Percentiles rank a stretch among this genome's conserved stretches.
phyloP scores from a whole-genome alignment of 2,329 filamentous ascomycete species.

The Bipolaris oryzae region DNA sequence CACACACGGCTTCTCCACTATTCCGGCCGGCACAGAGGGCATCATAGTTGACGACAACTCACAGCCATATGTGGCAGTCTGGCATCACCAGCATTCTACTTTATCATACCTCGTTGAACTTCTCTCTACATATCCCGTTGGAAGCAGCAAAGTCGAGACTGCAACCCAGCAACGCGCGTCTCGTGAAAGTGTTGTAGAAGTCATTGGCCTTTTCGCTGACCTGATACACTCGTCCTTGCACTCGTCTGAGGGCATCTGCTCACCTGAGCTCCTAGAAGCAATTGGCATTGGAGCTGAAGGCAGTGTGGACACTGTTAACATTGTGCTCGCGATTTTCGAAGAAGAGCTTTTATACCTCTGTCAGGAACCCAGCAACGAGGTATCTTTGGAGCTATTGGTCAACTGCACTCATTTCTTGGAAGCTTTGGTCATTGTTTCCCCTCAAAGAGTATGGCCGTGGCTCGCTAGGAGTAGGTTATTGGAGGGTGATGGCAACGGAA shows the following conservation, averaged over 20 bases:
- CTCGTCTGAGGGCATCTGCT: constrained; percentile 34
- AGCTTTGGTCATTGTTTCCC: constrained; percentile 72
- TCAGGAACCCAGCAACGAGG: constrained; percentile 63
- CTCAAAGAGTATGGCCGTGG: constrained; percentile 88
- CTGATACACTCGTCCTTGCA: constrained; percentile 60
- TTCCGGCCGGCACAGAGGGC: constrained; percentile 70
- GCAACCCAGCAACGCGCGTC: constrained; percentile 56
- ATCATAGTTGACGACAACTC: constrained; percentile 74
- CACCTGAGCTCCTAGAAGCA: constrained; percentile 37
- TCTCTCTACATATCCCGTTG: constrained; percentile 69
- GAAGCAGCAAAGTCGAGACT: constrained; percentile 58
- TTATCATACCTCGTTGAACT: constrained; percentile 79
- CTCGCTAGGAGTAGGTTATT: constrained; percentile 81
- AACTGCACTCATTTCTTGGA: constrained; percentile 82
- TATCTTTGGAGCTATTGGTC: constrained; percentile 69
- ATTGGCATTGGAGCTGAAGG: constrained; percentile 52
- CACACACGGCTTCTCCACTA: constrained; percentile 58
- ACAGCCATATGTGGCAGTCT: constrained; percentile 75
- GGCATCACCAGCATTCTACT: constrained; percentile 77
- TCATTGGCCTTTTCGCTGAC: constrained; percentile 74
- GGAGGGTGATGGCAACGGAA: constrained; percentile 75
- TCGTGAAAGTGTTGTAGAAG: constrained; percentile 70
- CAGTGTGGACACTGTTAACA: constrained; percentile 74
- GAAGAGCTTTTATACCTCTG: constrained; percentile 60
- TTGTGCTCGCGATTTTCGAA: constrained; percentile 87